Evolutionary conservation across 140 eudicot species (phyloP), one percentile per base, ranked within the genome.

Genomic region (Anethum foeniculum): DNA sequence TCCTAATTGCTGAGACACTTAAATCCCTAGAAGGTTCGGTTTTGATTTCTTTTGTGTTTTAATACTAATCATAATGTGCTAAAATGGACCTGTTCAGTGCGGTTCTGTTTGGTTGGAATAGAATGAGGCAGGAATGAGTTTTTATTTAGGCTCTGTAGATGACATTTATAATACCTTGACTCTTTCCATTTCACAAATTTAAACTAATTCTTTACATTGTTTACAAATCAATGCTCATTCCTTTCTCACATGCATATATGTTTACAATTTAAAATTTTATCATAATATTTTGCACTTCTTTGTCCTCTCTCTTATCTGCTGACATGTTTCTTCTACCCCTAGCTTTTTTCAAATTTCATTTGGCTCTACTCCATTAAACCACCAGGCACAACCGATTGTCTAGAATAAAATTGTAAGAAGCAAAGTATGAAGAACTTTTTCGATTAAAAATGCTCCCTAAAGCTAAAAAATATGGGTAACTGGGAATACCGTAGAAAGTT

Each of bases 11-110:
- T 36, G 97, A 89, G 60, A 79, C 85, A 54, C 90, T 92, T 78
- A 80, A 82, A 60, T 84, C 88, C 77, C 76, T 94, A 49, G 77
- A 85, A 90, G 98, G 98, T 93, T 62, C 62, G 79, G 28, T 65
- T 75, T 84, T 76, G 80, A 76, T 36, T 21, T 82, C 43, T 52
- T 65, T 6, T 27, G 46, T 65, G 52, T 71, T 67, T 67, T 79
- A 34, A 49, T 64, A 60, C 77, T 19, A 32, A 56, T 47, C 38
- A 62, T 75, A 51, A 62, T 58, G 39, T 23, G 27, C 46, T 19
- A 30, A 46, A 80, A 68, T 38, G 30, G 25, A 60, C 32, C 69
- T 60, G 14, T 25, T 60, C 34, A n/a, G 69, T 4, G 34, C 4
- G 6, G 34, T 25, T 60, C 4, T 21, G 65, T 60, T 60, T 60